Evolutionary conservation across 2,329 filamentous ascomycete species (phyloP).

Genomic region (Leptodontidium sp.): DNA sequence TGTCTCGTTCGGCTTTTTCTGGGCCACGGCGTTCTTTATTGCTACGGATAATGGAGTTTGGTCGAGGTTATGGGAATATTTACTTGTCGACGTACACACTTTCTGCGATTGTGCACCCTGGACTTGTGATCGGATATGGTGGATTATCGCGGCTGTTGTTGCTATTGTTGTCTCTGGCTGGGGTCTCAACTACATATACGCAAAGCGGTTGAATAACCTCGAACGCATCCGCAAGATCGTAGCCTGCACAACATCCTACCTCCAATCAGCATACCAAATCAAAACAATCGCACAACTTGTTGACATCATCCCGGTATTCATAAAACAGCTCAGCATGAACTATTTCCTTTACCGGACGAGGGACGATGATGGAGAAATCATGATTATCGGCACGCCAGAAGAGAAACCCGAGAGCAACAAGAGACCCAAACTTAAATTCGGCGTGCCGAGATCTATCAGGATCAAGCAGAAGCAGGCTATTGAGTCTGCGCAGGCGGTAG

Average conservation of each 20-base stretch:
- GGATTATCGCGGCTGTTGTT: background rate
- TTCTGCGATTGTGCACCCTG: background rate
- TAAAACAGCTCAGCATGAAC: constrained; percentile 1
- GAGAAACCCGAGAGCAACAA: constrained; percentile 1
- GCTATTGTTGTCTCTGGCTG: background rate
- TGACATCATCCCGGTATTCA: background rate
- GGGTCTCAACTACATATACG: background rate
- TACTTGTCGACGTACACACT: background rate
- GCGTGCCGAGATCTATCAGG: constrained; percentile 14
- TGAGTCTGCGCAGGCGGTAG: background rate
- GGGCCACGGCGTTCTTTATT: constrained; percentile 4
- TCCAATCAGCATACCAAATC: background rate
- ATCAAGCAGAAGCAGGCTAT: background rate
- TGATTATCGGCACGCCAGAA: background rate
- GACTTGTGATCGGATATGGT: background rate
- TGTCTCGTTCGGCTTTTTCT: constrained; percentile 5
- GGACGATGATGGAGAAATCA: constrained; percentile 11
- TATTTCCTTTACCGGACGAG: background rate
- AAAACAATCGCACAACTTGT: too few relatives aligned
- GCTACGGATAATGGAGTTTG: constrained; percentile 11
- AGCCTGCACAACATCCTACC: background rate
- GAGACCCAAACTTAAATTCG: background rate
- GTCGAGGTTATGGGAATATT: background rate
- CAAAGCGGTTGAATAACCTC: too few relatives aligned
- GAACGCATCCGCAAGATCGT: background rate